A percentile compares a stretch with the other conserved stretches of the same genome.
phyloP scores from a whole-genome alignment of 2,329 filamentous ascomycete genomes.

The Thelonectria discophora region DNA sequence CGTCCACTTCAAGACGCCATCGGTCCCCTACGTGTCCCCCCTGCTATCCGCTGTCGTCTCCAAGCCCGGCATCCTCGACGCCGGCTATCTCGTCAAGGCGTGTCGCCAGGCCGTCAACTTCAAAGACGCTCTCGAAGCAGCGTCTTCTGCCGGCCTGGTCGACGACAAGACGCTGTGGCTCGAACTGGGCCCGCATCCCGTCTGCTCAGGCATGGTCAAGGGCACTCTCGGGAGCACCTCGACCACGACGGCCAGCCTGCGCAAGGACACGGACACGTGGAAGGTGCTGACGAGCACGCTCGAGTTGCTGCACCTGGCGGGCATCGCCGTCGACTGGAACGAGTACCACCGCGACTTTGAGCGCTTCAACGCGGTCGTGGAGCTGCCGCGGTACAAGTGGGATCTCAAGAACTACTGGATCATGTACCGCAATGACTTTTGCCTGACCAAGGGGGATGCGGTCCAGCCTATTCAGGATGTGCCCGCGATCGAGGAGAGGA shows the following conservation, averaged over 20 bases:
- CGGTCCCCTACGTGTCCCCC: constrained; percentile 73
- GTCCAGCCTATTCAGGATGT: background rate
- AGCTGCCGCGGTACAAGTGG: constrained; percentile 75
- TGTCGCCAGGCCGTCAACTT: constrained; percentile 74
- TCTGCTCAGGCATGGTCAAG: constrained; percentile 71
- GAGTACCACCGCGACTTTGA: constrained; percentile 69
- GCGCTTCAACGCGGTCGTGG: constrained; percentile 58
- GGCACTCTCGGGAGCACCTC: constrained; percentile 62
- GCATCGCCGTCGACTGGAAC: constrained; percentile 71
- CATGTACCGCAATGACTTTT: constrained; percentile 74
- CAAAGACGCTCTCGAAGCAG: constrained; percentile 62
- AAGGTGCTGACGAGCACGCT: constrained; percentile 68
- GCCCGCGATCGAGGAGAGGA: background rate
- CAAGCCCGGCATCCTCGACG: constrained; percentile 57
- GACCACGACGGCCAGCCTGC: constrained; percentile 66
- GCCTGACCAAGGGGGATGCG: constrained; percentile 68
- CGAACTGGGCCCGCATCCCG: constrained; percentile 74
- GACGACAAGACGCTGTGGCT: constrained; percentile 69
- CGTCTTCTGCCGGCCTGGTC: constrained; percentile 58
- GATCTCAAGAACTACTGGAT: constrained; percentile 78
- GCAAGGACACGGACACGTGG: constrained; percentile 71
- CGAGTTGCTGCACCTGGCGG: constrained; percentile 65
- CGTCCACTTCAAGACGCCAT: constrained; percentile 51
- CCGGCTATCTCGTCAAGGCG: constrained; percentile 67
- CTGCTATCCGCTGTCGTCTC: constrained; percentile 63